Evolutionary conservation across 805 yeast species (phyloP).

Genomic region (Kregervanrija delftensis): DNA sequence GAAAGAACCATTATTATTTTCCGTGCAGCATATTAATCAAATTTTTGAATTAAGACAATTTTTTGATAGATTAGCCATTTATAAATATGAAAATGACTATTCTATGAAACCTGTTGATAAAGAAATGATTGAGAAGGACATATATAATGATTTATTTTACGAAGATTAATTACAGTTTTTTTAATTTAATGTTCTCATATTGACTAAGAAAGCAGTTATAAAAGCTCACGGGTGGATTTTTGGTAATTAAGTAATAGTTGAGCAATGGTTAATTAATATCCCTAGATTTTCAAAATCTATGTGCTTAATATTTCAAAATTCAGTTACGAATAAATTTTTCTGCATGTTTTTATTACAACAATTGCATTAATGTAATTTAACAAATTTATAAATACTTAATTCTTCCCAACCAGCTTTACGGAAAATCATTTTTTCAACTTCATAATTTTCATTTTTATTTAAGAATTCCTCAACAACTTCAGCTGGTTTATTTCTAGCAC

Average conservation of each 20-base stretch:
- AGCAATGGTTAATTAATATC: too few relatives aligned
- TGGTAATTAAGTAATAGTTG: too few relatives aligned
- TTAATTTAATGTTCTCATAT: background rate
- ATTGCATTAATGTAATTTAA: slow-evolving; percentile 13
- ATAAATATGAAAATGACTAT: slow-evolving; percentile 60
- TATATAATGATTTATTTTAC: slow-evolving; percentile 48
- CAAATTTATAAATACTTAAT: slow-evolving; percentile 64
- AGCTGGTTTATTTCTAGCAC: slow-evolving; percentile 84
- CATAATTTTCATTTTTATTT: slow-evolving; percentile 36
- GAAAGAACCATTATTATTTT: slow-evolving; percentile 40
- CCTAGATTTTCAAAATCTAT: too few relatives aligned
- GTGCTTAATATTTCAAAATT: background rate
- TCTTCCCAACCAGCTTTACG: slow-evolving; percentile 97
- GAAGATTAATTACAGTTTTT: slow-evolving; percentile 1
- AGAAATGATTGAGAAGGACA: slow-evolving; percentile 46
- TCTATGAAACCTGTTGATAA: slow-evolving; percentile 38
- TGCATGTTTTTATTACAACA: background rate
- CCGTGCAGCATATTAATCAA: slow-evolving; percentile 32
- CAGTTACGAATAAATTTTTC: background rate
- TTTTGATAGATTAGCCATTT: slow-evolving; percentile 58
- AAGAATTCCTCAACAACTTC: slow-evolving; percentile 44
- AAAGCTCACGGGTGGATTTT: too few relatives aligned
- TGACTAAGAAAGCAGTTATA: background rate
- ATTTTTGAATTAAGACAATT: slow-evolving; percentile 50
- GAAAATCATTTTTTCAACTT: slow-evolving; percentile 41